Evolutionary conservation across 495 filamentous ascomycete genomes (phyloP), one percentile per base, ranked within the genome.

Genomic region (Collariella sp.): DNA sequence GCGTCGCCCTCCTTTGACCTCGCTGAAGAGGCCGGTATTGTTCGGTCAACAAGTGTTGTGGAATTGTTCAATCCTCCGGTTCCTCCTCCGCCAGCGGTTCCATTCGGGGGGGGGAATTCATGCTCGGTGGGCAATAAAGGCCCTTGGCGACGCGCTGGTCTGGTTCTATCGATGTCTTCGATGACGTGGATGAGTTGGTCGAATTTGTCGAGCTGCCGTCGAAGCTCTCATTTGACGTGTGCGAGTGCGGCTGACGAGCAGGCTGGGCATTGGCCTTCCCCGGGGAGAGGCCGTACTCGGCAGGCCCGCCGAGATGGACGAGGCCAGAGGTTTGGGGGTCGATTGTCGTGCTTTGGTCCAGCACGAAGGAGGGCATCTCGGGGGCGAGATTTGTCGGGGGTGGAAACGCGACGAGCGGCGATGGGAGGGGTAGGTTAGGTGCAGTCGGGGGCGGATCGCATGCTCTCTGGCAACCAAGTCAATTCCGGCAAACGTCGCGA

Each of bases 351-450:
- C 67, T 70, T 51, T 76, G 70, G 67, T 78, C 77, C 57, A 74
- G 68, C 66, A 81, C 44, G 66, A 81, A 78, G 53, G 78, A 79
- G 68, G 80, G 80, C 80, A 83, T 83, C 63, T 75, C 67, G 58
- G 51, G 58, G 42, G 43, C 18, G n/a, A 33, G 49, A 19, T 22
- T 33, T 23, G 47, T 34, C 39, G 12, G 16, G 20, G 43, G 11
- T 24, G n/a, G 19, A 34, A 54, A 55, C 45, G 56, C 44, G 29
- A 41, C 41, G 56, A 57, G 43, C 26, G 40, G 54, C 52, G 45
- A 46, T 56, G 44, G 16, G 20, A 16, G 23, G 45, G 35, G 40
- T 29, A 19, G 53, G 26, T 63, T 43, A 60, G 39, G 47, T 38
- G 44, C 50, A 42, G 48, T 46, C 22, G 44, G 35, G 36, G 38